Evolutionary conservation across 2,329 filamentous ascomycete species (phyloP).

Genomic region (Alternaria novae-zelandiae): DNA sequence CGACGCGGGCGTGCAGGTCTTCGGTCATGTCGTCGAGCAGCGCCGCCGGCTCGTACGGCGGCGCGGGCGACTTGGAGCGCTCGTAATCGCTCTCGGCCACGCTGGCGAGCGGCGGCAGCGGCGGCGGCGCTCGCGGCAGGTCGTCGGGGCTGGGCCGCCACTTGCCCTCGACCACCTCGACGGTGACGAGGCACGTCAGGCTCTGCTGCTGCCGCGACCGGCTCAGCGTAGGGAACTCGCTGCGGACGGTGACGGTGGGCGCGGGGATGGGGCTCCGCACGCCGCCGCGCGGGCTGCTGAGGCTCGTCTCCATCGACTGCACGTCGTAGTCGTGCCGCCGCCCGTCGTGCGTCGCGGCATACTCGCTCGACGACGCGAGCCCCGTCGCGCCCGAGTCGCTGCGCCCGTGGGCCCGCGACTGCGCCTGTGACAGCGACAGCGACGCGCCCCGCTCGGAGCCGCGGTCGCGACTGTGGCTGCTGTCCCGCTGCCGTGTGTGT

Average conservation of each 20-base stretch:
- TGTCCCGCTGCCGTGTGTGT: constrained; percentile 42
- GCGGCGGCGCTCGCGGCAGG: constrained; percentile 62
- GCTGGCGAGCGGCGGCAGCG: constrained; percentile 58
- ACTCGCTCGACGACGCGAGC: constrained; percentile 76
- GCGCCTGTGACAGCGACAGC: constrained; percentile 47
- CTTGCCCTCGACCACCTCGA: constrained; percentile 91
- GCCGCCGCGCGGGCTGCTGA: constrained; percentile 73
- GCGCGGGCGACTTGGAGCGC: constrained; percentile 62
- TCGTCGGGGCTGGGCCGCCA: constrained; percentile 89
- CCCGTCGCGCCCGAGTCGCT: constrained; percentile 80
- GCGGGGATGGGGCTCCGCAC: constrained; percentile 87
- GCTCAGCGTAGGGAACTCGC: constrained; percentile 94
- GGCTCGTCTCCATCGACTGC: constrained; percentile 90
- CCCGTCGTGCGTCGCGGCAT: constrained; percentile 75
- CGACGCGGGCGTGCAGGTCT: constrained; percentile 82
- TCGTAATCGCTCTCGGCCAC: constrained; percentile 51
- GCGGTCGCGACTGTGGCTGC: constrained; percentile 49
- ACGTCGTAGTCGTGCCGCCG: constrained; percentile 93
- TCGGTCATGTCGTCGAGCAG: constrained; percentile 85
- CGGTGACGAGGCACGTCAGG: constrained; percentile 88
- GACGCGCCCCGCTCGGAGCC: constrained; percentile 49
- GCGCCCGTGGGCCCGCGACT: constrained; percentile 65
- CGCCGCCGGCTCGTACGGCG: constrained; percentile 75
- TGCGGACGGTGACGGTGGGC: constrained; percentile 91
- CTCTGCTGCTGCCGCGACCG: constrained; percentile 93